These are phyloP conservation scores for Phytophthora kernoviae DNA, from an alignment of 352 stramenopile species.

Conservation along the genomic window DNA sequence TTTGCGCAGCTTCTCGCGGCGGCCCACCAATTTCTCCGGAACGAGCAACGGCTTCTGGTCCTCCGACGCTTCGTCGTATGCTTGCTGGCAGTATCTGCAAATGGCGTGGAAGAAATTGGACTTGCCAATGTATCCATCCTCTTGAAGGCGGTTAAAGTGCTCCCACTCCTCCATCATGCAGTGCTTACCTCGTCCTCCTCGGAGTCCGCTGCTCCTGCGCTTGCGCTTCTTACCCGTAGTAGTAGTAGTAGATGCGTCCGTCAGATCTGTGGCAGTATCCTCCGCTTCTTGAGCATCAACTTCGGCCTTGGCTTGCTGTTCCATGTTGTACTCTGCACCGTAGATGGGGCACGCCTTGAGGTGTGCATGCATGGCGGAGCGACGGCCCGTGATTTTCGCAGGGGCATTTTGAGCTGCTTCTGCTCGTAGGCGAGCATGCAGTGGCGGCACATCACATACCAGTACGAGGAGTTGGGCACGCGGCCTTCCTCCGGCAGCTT, in stretches of 20 bases:
- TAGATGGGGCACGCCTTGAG: conserved; percentile 78
- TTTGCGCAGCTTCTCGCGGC: conserved; percentile 82
- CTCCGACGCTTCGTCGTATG: conserved; percentile 53
- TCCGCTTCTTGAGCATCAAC: conserved; percentile 3
- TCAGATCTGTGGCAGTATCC: background rate
- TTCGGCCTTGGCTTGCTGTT: conserved; percentile 33
- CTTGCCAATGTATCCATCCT: conserved; percentile 83
- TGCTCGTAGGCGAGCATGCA: conserved; percentile 62
- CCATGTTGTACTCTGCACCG: conserved; percentile 65
- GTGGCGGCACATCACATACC: conserved; percentile 82
- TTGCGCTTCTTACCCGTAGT: conserved; percentile 55
- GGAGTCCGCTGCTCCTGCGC: conserved; percentile 42
- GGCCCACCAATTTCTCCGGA: conserved; percentile 73
- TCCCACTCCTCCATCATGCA: conserved; percentile 87
- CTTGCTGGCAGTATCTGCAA: conserved; percentile 74
- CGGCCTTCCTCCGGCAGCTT: conserved; percentile 63
- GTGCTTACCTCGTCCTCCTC: conserved; percentile 68
- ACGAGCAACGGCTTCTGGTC: conserved; percentile 59
- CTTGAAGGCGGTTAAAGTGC: conserved; percentile 75
- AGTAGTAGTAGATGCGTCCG: conserved; percentile 4
- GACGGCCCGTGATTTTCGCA: conserved; percentile 64
- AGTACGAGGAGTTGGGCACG: conserved; percentile 83
- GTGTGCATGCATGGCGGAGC: conserved; percentile 78
- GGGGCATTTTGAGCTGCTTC: conserved; percentile 70
- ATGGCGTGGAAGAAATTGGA: conserved; percentile 83